Percentiles rank a stretch among this genome's conserved stretches.
Conservation (phyloP, 1,284 basidiomycete species). For the Calocybe gambosa region DNA sequence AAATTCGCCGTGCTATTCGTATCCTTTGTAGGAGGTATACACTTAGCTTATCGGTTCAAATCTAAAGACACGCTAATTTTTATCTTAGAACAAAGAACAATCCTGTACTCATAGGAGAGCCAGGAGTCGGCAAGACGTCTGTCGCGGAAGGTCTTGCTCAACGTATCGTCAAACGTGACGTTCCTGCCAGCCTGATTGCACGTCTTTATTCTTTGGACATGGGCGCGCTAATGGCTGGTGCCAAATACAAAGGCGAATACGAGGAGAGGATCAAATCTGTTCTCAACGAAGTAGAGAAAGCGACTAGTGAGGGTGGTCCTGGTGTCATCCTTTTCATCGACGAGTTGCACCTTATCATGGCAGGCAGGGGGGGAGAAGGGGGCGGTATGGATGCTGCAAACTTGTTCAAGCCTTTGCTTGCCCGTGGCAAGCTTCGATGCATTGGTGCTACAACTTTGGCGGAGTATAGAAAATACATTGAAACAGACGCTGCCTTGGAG, state of each 20-base stretch:
- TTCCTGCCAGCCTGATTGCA: constrained; percentile 81
- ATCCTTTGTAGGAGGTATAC: constrained; percentile 69
- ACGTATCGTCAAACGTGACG: constrained; percentile 92
- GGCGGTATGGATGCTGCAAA: constrained; percentile 86
- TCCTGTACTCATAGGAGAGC: constrained; percentile 89
- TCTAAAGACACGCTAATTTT: not conserved
- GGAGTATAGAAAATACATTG: constrained; percentile 95
- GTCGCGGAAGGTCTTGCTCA: constrained; percentile 96
- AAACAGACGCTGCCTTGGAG: constrained; percentile 92
- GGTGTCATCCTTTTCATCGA: constrained; percentile 95
- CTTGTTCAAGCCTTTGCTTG: constrained; percentile 84
- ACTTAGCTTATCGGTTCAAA: too few relatives aligned
- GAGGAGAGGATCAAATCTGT: constrained; percentile 96
- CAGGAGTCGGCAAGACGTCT: constrained; percentile 90
- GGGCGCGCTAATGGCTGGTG: constrained; percentile 94
- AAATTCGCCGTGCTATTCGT: constrained; percentile 62
- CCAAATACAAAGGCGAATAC: constrained; percentile 95
- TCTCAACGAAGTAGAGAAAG: constrained; percentile 91
- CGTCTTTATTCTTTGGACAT: constrained; percentile 88
- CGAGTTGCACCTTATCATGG: constrained; percentile 91
- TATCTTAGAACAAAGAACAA: constrained; percentile 79
- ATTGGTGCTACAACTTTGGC: constrained; percentile 94
- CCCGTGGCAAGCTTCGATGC: constrained; percentile 74
- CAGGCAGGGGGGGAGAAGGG: constrained; percentile 68
- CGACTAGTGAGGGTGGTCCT: constrained; percentile 70